These are phyloP conservation scores for Sophora flavescens DNA, from an alignment of 306 rosid genomes.

Conservation along the genomic window DNA sequence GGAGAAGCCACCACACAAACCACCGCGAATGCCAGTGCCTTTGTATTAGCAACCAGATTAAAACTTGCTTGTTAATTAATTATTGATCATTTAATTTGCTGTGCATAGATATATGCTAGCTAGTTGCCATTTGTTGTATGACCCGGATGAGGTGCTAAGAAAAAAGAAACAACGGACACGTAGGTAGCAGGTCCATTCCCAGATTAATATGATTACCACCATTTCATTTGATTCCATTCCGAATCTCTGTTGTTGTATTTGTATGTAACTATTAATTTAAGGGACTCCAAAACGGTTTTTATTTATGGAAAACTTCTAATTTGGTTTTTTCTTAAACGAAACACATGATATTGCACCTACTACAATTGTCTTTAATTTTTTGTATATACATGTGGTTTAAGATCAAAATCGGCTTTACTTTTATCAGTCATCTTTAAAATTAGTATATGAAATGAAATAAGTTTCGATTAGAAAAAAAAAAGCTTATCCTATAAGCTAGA, in stretches of 20 bases:
- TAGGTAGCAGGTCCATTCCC: slow-evolving; percentile 15
- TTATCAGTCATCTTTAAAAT: not conserved
- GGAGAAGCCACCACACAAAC: slow-evolving; percentile 63
- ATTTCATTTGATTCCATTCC: slow-evolving; percentile 52
- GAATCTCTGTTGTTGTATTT: slow-evolving; percentile 18
- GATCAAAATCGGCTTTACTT: not conserved
- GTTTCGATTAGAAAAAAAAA: not conserved
- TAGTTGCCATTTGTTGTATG: slow-evolving; percentile 24
- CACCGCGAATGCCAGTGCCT: slow-evolving; percentile 66
- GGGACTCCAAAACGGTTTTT: not conserved
- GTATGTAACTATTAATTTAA: not conserved
- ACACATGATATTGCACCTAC: not conserved
- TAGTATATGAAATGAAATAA: not conserved
- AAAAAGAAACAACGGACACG: not conserved
- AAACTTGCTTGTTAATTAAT: slow-evolving; percentile 17
- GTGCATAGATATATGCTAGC: not conserved
- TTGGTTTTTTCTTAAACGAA: slow-evolving; percentile 2
- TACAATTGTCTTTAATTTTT: not conserved
- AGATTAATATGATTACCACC: not conserved
- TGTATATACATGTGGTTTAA: not conserved
- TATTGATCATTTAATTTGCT: not conserved
- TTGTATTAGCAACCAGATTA: slow-evolving; percentile 37
- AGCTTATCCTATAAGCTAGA: not conserved
- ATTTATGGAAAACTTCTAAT: slow-evolving; percentile 8
- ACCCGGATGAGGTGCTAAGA: not conserved